Conservation (phyloP, 768 basidiomycete genomes). For the Leccinum uliginosum region DNA sequence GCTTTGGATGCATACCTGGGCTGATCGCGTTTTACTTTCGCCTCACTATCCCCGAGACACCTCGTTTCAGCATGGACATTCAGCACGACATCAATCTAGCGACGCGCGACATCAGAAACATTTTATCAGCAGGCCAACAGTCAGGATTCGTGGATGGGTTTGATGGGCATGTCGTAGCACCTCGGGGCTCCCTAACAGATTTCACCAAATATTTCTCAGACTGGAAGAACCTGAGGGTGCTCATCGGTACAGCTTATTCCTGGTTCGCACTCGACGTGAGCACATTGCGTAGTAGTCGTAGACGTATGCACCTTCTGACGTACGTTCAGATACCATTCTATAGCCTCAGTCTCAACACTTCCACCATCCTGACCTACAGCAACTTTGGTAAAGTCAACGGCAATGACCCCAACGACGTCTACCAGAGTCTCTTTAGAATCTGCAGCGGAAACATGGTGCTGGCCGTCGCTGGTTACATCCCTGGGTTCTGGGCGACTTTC, state of each 20-base stretch:
- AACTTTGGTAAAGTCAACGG: slow-evolving; percentile 49
- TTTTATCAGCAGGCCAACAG: slow-evolving; percentile 45
- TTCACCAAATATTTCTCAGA: slow-evolving; percentile 65
- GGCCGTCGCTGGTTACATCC: slow-evolving; percentile 16
- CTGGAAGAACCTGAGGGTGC: slow-evolving; percentile 74
- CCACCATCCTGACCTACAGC: slow-evolving; percentile 70
- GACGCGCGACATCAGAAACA: slow-evolving; percentile 60
- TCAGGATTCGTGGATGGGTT: slow-evolving; percentile 43
- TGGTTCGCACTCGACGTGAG: slow-evolving; percentile 88
- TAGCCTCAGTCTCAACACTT: slow-evolving; percentile 78
- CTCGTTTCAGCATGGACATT: slow-evolving; percentile 88
- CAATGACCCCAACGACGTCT: slow-evolving; percentile 9
- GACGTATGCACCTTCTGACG: background rate
- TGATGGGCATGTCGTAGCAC: slow-evolving; percentile 49
- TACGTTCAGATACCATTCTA: slow-evolving; percentile 74
- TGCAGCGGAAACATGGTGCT: slow-evolving; percentile 19
- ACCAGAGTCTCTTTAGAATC: slow-evolving; percentile 23
- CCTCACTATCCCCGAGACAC: slow-evolving; percentile 87
- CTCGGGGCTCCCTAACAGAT: slow-evolving; percentile 61
- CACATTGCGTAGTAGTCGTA: slow-evolving; percentile 1
- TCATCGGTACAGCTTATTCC: slow-evolving; percentile 72
- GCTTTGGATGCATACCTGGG: slow-evolving; percentile 79
- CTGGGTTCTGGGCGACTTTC: slow-evolving; percentile 63
- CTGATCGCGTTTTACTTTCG: slow-evolving; percentile 82
- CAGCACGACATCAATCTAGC: slow-evolving; percentile 76